Percentiles rank a stretch among this genome's conserved stretches.
These are phyloP conservation scores for Hordeum marinum DNA, from an alignment of 176 grass and related monocot species.

Conservation along the genomic window DNA sequence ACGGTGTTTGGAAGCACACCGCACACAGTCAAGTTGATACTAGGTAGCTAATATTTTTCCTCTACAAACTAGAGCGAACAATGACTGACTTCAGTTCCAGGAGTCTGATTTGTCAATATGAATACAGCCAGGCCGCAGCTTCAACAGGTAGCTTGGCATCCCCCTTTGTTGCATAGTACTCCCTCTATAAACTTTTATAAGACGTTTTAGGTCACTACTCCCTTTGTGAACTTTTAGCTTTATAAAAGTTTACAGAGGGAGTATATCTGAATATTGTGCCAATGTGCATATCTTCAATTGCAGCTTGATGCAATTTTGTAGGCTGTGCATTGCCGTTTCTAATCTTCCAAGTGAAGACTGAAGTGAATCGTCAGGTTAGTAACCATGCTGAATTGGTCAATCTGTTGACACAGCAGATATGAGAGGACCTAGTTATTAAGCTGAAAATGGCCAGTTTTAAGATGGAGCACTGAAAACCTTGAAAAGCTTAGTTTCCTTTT, in stretches of 20 bases:
- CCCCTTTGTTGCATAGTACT: neutral
- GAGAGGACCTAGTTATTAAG: neutral
- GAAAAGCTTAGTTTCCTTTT: neutral
- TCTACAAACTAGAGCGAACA: neutral
- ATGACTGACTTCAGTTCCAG: neutral
- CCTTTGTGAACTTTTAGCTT: no score
- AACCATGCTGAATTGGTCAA: neutral
- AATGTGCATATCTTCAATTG: neutral
- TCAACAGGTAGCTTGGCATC: neutral
- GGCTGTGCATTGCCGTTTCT: no score
- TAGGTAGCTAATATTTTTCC: neutral
- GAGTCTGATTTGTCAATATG: neutral
- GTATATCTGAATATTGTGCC: neutral
- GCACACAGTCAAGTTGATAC: slow-evolving; percentile 49
- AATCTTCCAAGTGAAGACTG: neutral
- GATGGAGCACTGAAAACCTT: neutral
- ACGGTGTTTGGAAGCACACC: slow-evolving; percentile 26
- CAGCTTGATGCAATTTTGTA: neutral
- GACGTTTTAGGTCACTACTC: no score
- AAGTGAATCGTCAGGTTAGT: neutral
- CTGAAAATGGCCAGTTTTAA: neutral
- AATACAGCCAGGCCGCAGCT: neutral
- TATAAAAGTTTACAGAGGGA: no score
- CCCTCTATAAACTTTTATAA: no score
- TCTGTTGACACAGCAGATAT: neutral